A percentile compares a stretch with the other conserved stretches of the same genome.
Conservation (phyloP, 1,139 yeast genomes). For the Scheffersomyces parashehatae region DNA sequence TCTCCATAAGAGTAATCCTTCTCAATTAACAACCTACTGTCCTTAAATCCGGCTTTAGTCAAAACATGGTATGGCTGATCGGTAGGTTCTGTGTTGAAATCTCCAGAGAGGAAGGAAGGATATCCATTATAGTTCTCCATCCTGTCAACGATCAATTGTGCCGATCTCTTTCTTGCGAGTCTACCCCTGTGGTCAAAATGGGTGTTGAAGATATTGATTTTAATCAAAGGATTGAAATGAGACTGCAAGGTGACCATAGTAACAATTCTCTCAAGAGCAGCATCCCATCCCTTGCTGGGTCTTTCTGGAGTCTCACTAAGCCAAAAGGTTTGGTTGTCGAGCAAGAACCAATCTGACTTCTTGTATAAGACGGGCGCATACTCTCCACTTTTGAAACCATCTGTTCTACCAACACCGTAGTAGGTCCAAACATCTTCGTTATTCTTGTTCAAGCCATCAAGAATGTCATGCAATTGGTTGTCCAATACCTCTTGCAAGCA, state of each 20-base stretch:
- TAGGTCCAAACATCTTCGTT: slow-evolving; percentile 34
- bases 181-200: slow-evolving; percentile 60
- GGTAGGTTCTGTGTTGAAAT: slow-evolving; percentile 55
- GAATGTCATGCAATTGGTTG: slow-evolving; percentile 51
- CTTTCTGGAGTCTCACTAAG: slow-evolving; percentile 47
- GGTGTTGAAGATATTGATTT: slow-evolving; percentile 51
- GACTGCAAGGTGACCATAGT: slow-evolving; percentile 18
- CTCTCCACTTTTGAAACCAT: slow-evolving; percentile 46
- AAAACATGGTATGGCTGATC: slow-evolving; percentile 35
- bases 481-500: slow-evolving; percentile 58
- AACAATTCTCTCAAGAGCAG: slow-evolving; percentile 22
- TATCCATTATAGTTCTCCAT: slow-evolving; percentile 39
- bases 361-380: slow-evolving; percentile 46
- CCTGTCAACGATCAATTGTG: slow-evolving; percentile 42
- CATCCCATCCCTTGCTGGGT: slow-evolving; percentile 39
- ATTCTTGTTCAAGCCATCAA: slow-evolving; percentile 24
- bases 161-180: slow-evolving; percentile 47
- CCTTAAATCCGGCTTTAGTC: slow-evolving; percentile 16
- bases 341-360: slow-evolving; percentile 33
- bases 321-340: slow-evolving; percentile 41
- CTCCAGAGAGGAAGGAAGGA: slow-evolving; percentile 44
- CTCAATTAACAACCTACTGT: slow-evolving; percentile 15
- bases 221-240: slow-evolving; percentile 11
- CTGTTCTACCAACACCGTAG: slow-evolving; percentile 49
- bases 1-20: slow-evolving; percentile 16